A percentile compares a stretch with the other conserved stretches of the same genome.
These are phyloP conservation scores for Aspergillus haitiensis DNA, from an alignment of 495 filamentous ascomycete genomes.

Conservation along the genomic window DNA sequence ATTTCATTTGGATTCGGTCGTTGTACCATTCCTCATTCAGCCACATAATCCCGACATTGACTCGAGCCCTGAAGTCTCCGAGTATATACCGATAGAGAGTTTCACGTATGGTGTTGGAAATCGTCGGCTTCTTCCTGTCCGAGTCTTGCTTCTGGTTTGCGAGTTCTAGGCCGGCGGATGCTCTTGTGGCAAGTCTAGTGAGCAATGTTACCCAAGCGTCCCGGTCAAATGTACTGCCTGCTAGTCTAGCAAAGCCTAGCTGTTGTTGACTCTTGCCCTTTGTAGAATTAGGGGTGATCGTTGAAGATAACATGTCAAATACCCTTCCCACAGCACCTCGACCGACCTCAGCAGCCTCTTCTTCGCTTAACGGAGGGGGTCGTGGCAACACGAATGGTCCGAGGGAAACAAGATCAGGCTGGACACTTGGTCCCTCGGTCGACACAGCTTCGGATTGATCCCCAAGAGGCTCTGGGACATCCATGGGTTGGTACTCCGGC, in stretches of 20 bases:
- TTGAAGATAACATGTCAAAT: constrained; percentile 69
- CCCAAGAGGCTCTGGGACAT: constrained; percentile 68
- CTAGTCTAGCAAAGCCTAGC: constrained; percentile 75
- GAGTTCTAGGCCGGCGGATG: constrained; percentile 65
- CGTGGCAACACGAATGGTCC: constrained; percentile 75
- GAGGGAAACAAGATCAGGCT: constrained; percentile 57
- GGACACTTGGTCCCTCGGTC: constrained; percentile 50
- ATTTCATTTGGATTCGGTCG: constrained; percentile 64
- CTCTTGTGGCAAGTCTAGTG: constrained; percentile 79
- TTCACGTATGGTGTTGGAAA: constrained; percentile 73
- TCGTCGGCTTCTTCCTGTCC: constrained; percentile 30
- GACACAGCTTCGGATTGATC: constrained; percentile 68
- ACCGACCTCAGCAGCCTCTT: constrained; percentile 66
- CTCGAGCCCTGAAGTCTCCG: constrained; percentile 83
- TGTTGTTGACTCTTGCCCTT: constrained; percentile 42
- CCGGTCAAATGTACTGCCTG: constrained; percentile 79
- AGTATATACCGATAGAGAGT: constrained; percentile 78
- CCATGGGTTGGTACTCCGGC: constrained; percentile 72
- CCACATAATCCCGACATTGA: constrained; percentile 87
- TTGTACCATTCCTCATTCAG: constrained; percentile 98
- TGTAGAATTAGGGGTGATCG: constrained; percentile 57
- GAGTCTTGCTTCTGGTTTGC: constrained; percentile 33
- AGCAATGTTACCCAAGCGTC: constrained; percentile 91
- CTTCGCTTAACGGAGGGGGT: constrained; percentile 68
- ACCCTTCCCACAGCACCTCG: constrained; percentile 70